Base-by-base conservation (phyloP, 2,329 filamentous ascomycete species). In the Huntiella decipiens region DNA sequence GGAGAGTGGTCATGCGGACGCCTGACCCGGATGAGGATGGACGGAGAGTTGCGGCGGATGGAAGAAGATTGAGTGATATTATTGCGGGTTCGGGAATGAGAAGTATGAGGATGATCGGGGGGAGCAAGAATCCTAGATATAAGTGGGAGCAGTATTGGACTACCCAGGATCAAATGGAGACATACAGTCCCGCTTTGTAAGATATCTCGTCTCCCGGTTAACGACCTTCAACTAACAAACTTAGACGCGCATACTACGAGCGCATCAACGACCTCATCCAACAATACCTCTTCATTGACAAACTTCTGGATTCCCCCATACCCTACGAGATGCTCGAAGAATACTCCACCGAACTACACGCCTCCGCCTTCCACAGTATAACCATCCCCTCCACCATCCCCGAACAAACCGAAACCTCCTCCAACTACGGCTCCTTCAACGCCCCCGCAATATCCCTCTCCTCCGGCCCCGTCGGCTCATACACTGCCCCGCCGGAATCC, bases 261-360 rank as follows among this genome's bases (percentile, higher is more conserved):
- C 76, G 83, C 38, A 88, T 79, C 57, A 96, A 96, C 62, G 77
- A 79, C 53, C 68, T 95, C 38, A 77, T 96, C 49, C 82, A 91
- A 59, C 82, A 93, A 58, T 96, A 95, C 59, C 69, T 92, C 52
- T 95, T 92, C 59, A 94, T 95, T 54, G 88, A 95, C 62, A 75
- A 80, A 44, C 67, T 96, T 47, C 71, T 96, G 51, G 86, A 94
- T 62, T 94, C 85, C 6, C 87, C 84, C 28, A 73, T 94, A n/a
- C 87, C 87, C 2, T 87, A 93, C 57, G 79, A 88, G 55, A 67
- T 96, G 38, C 77, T 96, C 48, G 87, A 92, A 57, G 87, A 95
- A 61, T 95, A 94, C 60, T 78, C 61, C 33, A 59, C 78, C 52
- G 66, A 79, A 52, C 65, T 76, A 43, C 66, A 73, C 38, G 66